Conservation (phyloP, 139 green algal genomes). For the Tetraselmis striata region DNA sequence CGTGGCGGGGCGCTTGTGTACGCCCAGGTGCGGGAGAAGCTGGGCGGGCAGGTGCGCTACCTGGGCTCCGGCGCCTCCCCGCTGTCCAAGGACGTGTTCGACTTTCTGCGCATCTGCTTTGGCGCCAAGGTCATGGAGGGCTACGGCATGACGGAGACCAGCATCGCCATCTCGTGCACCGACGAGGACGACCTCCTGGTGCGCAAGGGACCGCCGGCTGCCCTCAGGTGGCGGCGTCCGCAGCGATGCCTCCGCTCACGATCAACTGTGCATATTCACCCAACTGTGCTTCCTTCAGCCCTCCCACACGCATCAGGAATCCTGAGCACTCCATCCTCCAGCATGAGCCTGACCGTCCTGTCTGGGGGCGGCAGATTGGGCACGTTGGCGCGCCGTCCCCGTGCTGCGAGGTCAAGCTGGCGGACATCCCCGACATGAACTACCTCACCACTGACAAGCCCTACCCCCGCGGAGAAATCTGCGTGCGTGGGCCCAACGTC, state of each 20-base stretch:
- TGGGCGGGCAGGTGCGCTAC: conserved; percentile 36
- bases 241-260: too few relatives aligned
- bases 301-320: too few relatives aligned
- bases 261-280: too few relatives aligned
- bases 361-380: too few relatives aligned
- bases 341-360: too few relatives aligned
- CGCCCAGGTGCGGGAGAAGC: conserved; percentile 34
- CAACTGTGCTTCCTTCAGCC: too few relatives aligned
- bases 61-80: conserved; percentile 66
- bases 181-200: conserved; percentile 26
- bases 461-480: conserved; percentile 80
- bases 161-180: conserved; percentile 58
- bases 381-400: conserved; percentile 82
- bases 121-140: conserved; percentile 66
- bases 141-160: conserved; percentile 80
- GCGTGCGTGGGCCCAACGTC: conserved; percentile 80
- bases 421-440: conserved; percentile 93
- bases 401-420: conserved; percentile 83
- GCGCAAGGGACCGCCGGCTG: too few relatives aligned
- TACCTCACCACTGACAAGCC: conserved; percentile 78
- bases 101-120: conserved; percentile 90
- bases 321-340: too few relatives aligned
- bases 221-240: too few relatives aligned
- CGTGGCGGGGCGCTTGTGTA: too few relatives aligned
- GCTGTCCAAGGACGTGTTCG: conserved; percentile 86